Conservation (phyloP, 257 asterid genomes). For the Petunia secreta region DNA sequence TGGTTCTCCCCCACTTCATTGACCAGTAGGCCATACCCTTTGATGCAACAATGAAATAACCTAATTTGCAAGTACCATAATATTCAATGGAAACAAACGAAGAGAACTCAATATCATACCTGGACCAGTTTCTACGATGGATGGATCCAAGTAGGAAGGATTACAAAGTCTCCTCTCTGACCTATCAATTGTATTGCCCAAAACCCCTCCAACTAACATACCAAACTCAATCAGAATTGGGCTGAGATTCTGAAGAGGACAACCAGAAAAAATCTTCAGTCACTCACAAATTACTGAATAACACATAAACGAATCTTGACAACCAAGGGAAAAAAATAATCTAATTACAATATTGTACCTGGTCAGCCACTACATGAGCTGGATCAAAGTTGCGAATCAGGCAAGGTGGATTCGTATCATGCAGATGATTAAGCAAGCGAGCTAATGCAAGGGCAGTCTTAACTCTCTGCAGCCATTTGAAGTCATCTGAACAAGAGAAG, state of each 20-base stretch:
- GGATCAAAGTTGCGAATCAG: not conserved
- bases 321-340: not conserved
- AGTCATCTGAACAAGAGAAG: conserved; percentile 15
- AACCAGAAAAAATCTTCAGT: not conserved
- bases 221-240: conserved; percentile 8
- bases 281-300: not conserved
- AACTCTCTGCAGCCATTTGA: conserved; percentile 17
- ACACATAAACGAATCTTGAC: not conserved
- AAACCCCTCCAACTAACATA: not conserved
- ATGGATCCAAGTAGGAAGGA: not conserved
- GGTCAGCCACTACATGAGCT: not conserved
- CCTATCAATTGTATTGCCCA: not conserved
- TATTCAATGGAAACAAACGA: not conserved
- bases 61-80: not conserved
- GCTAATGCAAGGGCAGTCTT: conserved; percentile 19
- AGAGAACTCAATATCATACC: not conserved
- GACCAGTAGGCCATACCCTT: too few relatives aligned
- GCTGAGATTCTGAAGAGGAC: not conserved
- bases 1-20: too few relatives aligned
- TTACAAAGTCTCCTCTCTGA: not conserved
- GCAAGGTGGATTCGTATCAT: not conserved
- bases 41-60: not conserved
- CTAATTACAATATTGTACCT: not conserved
- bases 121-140: not conserved
- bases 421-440: conserved; percentile 4